phyloP scores from a whole-genome alignment of 1,284 basidiomycete species.

The Ceratobasidium sp. region DNA sequence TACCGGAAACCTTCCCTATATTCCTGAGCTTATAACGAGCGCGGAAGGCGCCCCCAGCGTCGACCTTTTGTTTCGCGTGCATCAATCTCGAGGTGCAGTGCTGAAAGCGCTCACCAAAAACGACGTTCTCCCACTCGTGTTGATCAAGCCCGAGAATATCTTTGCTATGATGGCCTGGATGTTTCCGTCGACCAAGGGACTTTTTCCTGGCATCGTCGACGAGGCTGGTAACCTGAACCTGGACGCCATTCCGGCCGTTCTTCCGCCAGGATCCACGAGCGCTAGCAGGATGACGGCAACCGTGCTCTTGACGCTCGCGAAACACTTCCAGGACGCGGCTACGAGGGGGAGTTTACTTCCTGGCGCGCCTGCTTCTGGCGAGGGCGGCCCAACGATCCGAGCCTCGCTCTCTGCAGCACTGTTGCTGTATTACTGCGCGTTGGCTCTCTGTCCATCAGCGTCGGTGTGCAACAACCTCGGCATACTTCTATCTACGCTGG shows the following conservation, averaged over 20 bases:
- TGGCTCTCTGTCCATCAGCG: constrained; percentile 67
- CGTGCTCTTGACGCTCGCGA: constrained; percentile 69
- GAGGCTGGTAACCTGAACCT: constrained; percentile 41
- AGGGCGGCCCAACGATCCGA: constrained; percentile 56
- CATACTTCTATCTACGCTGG: constrained; percentile 67
- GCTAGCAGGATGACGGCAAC: constrained; percentile 64
- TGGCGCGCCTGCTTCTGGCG: neutral
- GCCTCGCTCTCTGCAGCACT: constrained; percentile 65
- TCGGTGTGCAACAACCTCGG: constrained; percentile 74
- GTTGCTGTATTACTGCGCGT: constrained; percentile 70
- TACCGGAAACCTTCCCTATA: constrained; percentile 37
- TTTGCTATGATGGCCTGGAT: constrained; percentile 57
- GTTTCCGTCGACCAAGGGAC: constrained; percentile 58
- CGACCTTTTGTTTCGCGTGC: constrained; percentile 32
- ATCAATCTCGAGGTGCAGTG: constrained; percentile 11
- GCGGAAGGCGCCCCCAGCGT: neutral
- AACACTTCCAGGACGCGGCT: constrained; percentile 65
- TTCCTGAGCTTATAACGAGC: constrained; percentile 14
- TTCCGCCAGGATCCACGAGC: constrained; percentile 51
- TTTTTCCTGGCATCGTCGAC: constrained; percentile 58
- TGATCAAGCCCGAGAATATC: constrained; percentile 64
- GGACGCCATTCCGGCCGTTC: constrained; percentile 27
- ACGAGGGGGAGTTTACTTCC: constrained; percentile 28
- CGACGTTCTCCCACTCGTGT: constrained; percentile 60
- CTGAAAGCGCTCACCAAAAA: constrained; percentile 19